Evolutionary conservation across 345 rosid genomes (phyloP).

Genomic region (Sapria himalayana): DNA sequence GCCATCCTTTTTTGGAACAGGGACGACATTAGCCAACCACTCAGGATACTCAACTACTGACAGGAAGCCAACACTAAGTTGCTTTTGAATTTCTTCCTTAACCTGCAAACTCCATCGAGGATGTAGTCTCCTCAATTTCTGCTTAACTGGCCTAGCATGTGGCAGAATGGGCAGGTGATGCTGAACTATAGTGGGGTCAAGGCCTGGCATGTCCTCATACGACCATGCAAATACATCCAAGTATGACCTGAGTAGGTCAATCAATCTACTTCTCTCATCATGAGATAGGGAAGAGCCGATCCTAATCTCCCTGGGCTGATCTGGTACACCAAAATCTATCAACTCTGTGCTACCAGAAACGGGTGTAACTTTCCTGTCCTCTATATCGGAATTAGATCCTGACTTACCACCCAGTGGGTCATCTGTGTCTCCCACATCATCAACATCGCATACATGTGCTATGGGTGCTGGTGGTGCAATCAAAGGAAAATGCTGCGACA

Average conservation of each 20-base stretch:
- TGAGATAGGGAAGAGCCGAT: not conserved
- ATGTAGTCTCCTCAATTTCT: conserved; percentile 1
- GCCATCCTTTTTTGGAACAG: not conserved
- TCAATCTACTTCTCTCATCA: not conserved
- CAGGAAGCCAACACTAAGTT: not conserved
- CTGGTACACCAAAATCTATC: no score
- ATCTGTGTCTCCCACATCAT: no score
- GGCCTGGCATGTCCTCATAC: conserved; percentile 1
- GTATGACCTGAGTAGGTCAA: not conserved
- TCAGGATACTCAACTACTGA: not conserved
- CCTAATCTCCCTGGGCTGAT: not conserved
- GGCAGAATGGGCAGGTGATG: not conserved
- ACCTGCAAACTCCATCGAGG: not conserved
- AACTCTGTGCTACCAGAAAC: no score
- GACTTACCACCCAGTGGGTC: no score
- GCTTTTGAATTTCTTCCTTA: conserved; percentile 3
- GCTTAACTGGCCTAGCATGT: not conserved
- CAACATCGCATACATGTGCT: no score
- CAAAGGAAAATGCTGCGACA: no score
- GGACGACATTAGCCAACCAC: not conserved
- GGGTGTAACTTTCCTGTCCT: no score
- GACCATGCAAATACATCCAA: conserved; percentile 1
- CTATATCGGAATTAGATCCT: no score
- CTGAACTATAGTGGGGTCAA: not conserved
- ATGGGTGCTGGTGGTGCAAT: no score